Evolutionary conservation across 1,284 basidiomycete species (phyloP), one percentile per base, ranked within the genome.

Genomic region (Amylostereum areolatum): DNA sequence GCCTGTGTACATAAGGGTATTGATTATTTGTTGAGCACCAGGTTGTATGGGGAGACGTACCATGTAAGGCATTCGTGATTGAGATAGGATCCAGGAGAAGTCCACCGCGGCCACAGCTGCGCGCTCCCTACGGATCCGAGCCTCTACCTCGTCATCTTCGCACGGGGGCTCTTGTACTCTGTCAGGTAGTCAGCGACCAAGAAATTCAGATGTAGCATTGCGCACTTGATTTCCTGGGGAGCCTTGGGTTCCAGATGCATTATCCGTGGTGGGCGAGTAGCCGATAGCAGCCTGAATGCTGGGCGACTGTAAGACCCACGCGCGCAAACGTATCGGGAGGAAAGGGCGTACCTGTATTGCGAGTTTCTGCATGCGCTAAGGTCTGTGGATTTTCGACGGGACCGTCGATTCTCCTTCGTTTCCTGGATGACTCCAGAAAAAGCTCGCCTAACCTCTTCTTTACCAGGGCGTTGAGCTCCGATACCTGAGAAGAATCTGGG

Each of bases 251-350:
- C 55, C 30, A 68, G 49, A 2, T 57, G 55, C 2, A 68, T 57
- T 3, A 54, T 18, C 41, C 56, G 63, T 4, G 66, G 64, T 11
- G 54, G 37, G 1, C 49, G 39, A 25, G 50, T 40, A 1, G 57
- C 51, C 24, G 67, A 69, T 5, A 69, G 40, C 12, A 69, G 56
- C n/a, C 66, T 63, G 50, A 67, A 67, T 5, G 61, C 66, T 67
- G 29, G 27, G 32, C 3, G 4, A n/a, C 29, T 42, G 28, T 11
- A 3, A 33, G 37, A 3, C 33, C 18, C 9, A 47, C 27, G 12
- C 18, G 9, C 31, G 8, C 7, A 30, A 34, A 24, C 6, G 4
- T 10, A 42, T 12, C 9, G 30, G 9, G 31, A 6, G 24, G 4
- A 5, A 4, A 12, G 33, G 31, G 45, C 45, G 39, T 30, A 50